These are phyloP conservation scores for Dendrothele bispora DNA, from an alignment of 768 basidiomycete genomes.

Conservation along the genomic window DNA sequence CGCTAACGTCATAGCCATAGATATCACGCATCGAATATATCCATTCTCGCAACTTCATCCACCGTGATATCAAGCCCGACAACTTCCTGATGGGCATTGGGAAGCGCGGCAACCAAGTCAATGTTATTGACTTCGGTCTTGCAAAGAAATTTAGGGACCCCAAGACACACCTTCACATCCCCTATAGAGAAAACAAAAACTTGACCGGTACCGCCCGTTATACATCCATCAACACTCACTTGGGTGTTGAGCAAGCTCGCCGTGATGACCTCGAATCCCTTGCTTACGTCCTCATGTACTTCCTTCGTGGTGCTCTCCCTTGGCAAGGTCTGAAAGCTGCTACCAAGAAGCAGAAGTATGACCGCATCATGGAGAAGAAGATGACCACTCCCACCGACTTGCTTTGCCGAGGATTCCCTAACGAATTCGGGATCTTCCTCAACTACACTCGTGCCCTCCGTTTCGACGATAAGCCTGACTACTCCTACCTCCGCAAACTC, in stretches of 20 bases:
- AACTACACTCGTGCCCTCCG: conserved; percentile 99
- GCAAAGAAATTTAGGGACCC: conserved; percentile 99
- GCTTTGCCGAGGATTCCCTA: conserved; percentile 98
- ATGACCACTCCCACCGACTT: conserved; percentile 98
- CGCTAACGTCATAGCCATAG: conserved; percentile 40
- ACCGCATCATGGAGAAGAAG: conserved; percentile 99
- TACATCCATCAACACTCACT: conserved; percentile 98
- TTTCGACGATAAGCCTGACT: conserved; percentile 99
- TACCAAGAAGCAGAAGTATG: conserved; percentile 99
- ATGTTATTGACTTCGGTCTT: conserved; percentile 96
- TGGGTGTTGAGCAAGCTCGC: conserved; percentile 97
- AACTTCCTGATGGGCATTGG: conserved; percentile 99
- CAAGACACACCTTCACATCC: conserved; percentile 99
- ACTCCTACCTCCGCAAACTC: conserved; percentile 98
- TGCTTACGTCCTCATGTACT: conserved; percentile 99
- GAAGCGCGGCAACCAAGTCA: conserved; percentile 99
- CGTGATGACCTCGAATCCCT: conserved; percentile 98
- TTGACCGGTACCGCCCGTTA: conserved; percentile 98
- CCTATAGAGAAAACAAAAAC: conserved; percentile 99
- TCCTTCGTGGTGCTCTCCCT: conserved; percentile 95
- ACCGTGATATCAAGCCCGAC: conserved; percentile 98
- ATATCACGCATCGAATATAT: conserved; percentile 99
- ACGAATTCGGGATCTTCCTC: conserved; percentile 98
- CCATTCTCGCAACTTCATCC: conserved; percentile 98
- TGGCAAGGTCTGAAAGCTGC: conserved; percentile 99